Percentiles rank a stretch among this genome's conserved stretches.
phyloP scores from a whole-genome alignment of 768 basidiomycete species.

The Cantharellus anzutake region DNA sequence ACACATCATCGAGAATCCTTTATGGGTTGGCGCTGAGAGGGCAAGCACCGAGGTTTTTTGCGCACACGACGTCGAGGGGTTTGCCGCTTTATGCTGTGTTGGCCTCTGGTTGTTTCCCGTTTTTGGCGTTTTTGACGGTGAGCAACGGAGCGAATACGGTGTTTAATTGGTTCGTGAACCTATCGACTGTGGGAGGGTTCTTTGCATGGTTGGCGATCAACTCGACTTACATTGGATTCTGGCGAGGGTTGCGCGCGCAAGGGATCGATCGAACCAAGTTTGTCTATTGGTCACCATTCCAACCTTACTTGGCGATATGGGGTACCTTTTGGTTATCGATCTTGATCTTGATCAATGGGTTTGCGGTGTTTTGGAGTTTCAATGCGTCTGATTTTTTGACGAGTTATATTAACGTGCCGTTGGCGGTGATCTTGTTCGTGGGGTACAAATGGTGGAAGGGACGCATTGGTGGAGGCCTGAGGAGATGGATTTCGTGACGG shows the following conservation, averaged over 20 bases:
- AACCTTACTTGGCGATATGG: constrained; percentile 50
- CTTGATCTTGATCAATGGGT: constrained; percentile 39
- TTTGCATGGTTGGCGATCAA: constrained; percentile 57
- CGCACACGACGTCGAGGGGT: constrained; percentile 29
- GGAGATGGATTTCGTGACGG: constrained; percentile 60
- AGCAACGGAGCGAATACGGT: constrained; percentile 30
- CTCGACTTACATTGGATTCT: constrained; percentile 53
- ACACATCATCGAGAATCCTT: constrained; percentile 14
- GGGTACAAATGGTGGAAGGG: constrained; percentile 26
- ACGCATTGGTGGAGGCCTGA: constrained; percentile 30
- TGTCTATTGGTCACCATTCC: constrained; percentile 19
- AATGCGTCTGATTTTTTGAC: constrained; percentile 17
- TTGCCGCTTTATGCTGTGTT: constrained; percentile 27
- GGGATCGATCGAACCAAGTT: constrained; percentile 27
- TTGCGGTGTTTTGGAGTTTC: constrained; percentile 45
- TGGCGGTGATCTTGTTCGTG: constrained; percentile 28
- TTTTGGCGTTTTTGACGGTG: constrained; percentile 46
- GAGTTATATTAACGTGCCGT: constrained; percentile 25
- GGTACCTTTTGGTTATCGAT: constrained; percentile 30
- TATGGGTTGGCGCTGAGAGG: constrained; percentile 21
- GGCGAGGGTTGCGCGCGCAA: constrained; percentile 15
- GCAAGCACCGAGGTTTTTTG: constrained; percentile 27
- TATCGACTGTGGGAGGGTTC: constrained; percentile 44
- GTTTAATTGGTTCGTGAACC: constrained; percentile 26
- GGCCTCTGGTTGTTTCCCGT: constrained; percentile 22